Evolutionary conservation across 140 eudicot genomes (phyloP).

Genomic region (Cichorium intybus): DNA sequence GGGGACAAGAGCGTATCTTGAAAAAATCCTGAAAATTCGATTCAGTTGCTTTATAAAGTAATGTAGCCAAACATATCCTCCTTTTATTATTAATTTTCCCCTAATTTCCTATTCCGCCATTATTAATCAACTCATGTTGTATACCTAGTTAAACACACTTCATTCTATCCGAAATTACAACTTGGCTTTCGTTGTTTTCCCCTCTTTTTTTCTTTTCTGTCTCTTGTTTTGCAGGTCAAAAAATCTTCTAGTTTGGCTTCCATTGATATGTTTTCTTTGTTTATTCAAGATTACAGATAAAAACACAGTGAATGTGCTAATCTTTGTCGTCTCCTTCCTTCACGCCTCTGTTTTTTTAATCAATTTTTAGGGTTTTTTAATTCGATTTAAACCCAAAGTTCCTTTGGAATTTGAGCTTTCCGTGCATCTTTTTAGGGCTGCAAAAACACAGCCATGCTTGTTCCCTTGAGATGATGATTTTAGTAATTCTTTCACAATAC

Average conservation of each 20-base stretch:
- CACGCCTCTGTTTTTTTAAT: slow-evolving; percentile 40
- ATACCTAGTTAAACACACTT: slow-evolving; percentile 11
- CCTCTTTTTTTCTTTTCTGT: not conserved
- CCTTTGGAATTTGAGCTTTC: slow-evolving; percentile 56
- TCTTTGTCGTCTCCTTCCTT: slow-evolving; percentile 68
- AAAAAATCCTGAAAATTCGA: slow-evolving; percentile 79
- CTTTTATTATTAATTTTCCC: slow-evolving; percentile 14
- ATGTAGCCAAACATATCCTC: slow-evolving; percentile 40
- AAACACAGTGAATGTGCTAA: slow-evolving; percentile 53
- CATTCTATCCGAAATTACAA: slow-evolving; percentile 38
- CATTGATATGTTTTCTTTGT: slow-evolving; percentile 11
- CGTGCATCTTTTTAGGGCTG: slow-evolving; percentile 77
- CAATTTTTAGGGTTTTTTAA: slow-evolving; percentile 34
- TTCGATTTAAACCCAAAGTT: slow-evolving; percentile 33
- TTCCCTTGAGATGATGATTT: slow-evolving; percentile 37
- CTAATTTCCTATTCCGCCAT: slow-evolving; percentile 27
- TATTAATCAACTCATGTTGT: slow-evolving; percentile 28
- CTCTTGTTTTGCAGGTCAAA: slow-evolving; percentile 46
- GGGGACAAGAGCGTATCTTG: slow-evolving; percentile 92
- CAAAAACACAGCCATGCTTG: slow-evolving; percentile 67
- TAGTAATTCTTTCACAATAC: slow-evolving; percentile 18
- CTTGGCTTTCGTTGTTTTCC: slow-evolving; percentile 17
- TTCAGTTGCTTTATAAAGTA: slow-evolving; percentile 60
- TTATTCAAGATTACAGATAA: slow-evolving; percentile 30
- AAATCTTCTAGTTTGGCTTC: slow-evolving; percentile 35